Evolutionary conservation across 306 rosid species (phyloP).

Genomic region (Rosa persica): DNA sequence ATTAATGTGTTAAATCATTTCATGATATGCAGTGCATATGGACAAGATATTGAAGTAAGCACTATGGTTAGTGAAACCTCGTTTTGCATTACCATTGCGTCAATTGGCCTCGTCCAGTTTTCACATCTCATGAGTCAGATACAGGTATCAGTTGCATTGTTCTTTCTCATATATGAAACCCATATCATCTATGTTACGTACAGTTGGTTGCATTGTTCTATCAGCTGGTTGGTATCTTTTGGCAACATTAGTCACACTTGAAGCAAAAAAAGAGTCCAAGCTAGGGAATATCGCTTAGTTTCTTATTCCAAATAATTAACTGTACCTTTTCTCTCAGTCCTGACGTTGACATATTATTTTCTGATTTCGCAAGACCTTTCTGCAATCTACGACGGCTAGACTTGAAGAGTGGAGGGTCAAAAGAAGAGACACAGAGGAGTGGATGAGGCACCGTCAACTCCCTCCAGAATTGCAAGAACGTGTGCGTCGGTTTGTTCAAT

Average conservation of each 20-base stretch:
- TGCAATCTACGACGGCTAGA: conserved; percentile 82
- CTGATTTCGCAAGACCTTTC: conserved; percentile 46
- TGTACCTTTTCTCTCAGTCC: neutral
- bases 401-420: conserved; percentile 88
- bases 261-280: neutral
- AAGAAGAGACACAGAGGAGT: conserved; percentile 87
- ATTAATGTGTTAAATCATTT: neutral
- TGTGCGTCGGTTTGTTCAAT: conserved; percentile 78
- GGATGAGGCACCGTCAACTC: conserved; percentile 96
- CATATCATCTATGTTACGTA: neutral
- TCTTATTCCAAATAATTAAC: neutral
- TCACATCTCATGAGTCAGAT: conserved; percentile 89
- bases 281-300: neutral
- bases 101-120: conserved; percentile 70
- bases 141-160: conserved; percentile 54
- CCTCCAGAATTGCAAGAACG: conserved; percentile 72
- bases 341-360: neutral
- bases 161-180: neutral
- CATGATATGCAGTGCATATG: conserved; percentile 65
- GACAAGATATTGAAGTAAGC: conserved; percentile 62
- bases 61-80: conserved; percentile 48
- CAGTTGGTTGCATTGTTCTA: neutral
- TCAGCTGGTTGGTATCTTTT: neutral
- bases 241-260: neutral
- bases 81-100: conserved; percentile 63